Base-by-base conservation (phyloP, 352 stramenopile genomes). In the Aphanomyces cochlioides region DNA sequence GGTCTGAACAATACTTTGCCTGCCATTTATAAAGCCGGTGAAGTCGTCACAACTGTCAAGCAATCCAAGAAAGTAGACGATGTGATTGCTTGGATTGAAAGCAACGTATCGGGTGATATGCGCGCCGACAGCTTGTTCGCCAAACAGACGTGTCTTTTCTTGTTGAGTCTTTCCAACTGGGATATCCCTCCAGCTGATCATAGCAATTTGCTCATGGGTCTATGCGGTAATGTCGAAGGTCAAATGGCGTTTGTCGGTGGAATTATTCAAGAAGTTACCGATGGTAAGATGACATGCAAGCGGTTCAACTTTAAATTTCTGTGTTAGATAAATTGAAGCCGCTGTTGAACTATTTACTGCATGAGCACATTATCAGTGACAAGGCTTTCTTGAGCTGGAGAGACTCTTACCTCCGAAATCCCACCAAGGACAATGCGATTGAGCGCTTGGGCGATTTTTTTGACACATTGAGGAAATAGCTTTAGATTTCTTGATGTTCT, bases 391-490 rank as follows among this genome's bases (percentile, higher is more conserved):
- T 39, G 75, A 88, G 84, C 69, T 94, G 86, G 86, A 78, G 89
- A 15, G 83, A 90, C 58, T 73, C 38, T 8, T 38, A 34, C 3
- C 50, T n/a, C 37, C 50, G 84, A 81, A 91, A 81, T 78, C 78
- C 82, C 60, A 77, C 73, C 77, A 85, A 84, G 74, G 89, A 89
- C 79, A 79, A 82, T 37, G 83, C 85, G 65, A 65, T 89, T 53
- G 79, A 78, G 36, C 80, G 87, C 65, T 77, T 92, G 57, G 81
- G 83, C 60, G 75, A 82, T 76, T 90, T 91, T 74, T 75, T 91
- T 80, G 82, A 89, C 68, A 80, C 87, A 54, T 64, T 92, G 74
- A 37, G 36, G 36, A 61, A 61, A 39, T 61, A 61, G 54, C 5
- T 41, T 50, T 12, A 12, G 17, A n/a, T 50, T n/a, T 50, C 43